phyloP scores from a whole-genome alignment of 2,329 filamentous ascomycete species.

The Penicillium sp. region DNA sequence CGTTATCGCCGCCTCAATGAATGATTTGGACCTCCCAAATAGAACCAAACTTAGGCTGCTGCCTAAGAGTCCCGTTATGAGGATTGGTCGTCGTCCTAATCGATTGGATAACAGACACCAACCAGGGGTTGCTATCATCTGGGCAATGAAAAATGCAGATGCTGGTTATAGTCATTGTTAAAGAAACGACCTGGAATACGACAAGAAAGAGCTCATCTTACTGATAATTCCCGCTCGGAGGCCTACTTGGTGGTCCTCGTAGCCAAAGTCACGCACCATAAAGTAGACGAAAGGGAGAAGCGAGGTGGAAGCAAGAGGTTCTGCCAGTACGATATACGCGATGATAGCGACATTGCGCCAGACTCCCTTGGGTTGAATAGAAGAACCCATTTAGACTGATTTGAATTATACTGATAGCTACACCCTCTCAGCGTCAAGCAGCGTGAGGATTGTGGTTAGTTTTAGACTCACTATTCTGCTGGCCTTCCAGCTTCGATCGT shows the following conservation, averaged over 20 bases:
- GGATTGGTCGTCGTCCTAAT: background rate
- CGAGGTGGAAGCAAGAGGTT: slow-evolving; percentile 1
- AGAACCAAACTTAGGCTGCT: background rate
- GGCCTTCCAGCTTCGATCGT: too few relatives aligned
- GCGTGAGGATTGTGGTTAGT: too few relatives aligned
- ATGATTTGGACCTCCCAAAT: background rate
- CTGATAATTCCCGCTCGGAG: background rate
- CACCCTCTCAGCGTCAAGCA: too few relatives aligned
- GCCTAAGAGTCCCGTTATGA: background rate
- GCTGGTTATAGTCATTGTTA: background rate
- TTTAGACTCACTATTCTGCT: too few relatives aligned
- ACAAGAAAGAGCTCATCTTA: background rate
- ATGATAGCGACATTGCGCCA: slow-evolving; percentile 1
- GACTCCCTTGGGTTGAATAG: too few relatives aligned
- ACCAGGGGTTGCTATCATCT: background rate
- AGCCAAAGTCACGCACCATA: slow-evolving; percentile 4
- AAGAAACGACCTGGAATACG: background rate
- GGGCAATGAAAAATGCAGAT: slow-evolving; percentile 5
- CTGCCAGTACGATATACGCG: slow-evolving; percentile 3
- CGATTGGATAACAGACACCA: slow-evolving; percentile 4
- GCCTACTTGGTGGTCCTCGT: slow-evolving; percentile 1
- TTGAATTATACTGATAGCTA: too few relatives aligned
- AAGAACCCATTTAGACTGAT: too few relatives aligned
- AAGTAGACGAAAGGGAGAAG: slow-evolving; percentile 4
- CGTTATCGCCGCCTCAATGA: background rate